Conservation (phyloP, 2,329 filamentous ascomycete genomes). For the Emmonsiellopsis sp. region DNA sequence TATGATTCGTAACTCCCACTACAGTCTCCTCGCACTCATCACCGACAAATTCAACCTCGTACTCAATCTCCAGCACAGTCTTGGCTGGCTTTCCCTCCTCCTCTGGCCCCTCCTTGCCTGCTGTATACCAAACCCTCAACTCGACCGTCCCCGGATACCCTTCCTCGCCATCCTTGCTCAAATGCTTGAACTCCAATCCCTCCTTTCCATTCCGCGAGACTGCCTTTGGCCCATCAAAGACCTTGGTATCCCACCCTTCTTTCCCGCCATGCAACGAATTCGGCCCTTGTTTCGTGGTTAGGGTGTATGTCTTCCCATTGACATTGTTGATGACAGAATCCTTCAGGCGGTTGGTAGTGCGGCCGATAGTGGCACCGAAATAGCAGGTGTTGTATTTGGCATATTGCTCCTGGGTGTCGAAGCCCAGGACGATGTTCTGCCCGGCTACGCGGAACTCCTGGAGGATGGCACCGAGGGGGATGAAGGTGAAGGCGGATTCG, state of each 20-base stretch:
- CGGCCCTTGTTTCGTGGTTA: conserved; percentile 65
- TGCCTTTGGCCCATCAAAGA: conserved; percentile 62
- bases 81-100: conserved; percentile 51
- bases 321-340: conserved; percentile 60
- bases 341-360: conserved; percentile 68
- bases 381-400: conserved; percentile 63
- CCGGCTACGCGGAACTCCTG: conserved; percentile 68
- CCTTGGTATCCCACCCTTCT: conserved; percentile 70
- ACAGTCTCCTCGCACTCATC: conserved; percentile 76
- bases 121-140: conserved; percentile 66
- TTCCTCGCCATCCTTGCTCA: conserved; percentile 74
- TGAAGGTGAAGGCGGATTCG: conserved; percentile 34
- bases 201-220: conserved; percentile 51
- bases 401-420: conserved; percentile 68
- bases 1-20: conserved; percentile 93
- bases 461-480: conserved; percentile 38
- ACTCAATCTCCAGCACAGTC: conserved; percentile 73
- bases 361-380: conserved; percentile 92
- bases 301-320: conserved; percentile 60
- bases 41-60: conserved; percentile 71
- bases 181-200: conserved; percentile 54
- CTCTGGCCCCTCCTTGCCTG: conserved; percentile 50
- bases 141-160: conserved; percentile 82
- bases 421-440: conserved; percentile 80
- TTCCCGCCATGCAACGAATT: conserved; percentile 68